Percentiles rank a stretch among this genome's conserved stretches.
These are phyloP conservation scores for Hordeum marinum DNA, from an alignment of 176 grass and related monocot genomes.

Conservation along the genomic window DNA sequence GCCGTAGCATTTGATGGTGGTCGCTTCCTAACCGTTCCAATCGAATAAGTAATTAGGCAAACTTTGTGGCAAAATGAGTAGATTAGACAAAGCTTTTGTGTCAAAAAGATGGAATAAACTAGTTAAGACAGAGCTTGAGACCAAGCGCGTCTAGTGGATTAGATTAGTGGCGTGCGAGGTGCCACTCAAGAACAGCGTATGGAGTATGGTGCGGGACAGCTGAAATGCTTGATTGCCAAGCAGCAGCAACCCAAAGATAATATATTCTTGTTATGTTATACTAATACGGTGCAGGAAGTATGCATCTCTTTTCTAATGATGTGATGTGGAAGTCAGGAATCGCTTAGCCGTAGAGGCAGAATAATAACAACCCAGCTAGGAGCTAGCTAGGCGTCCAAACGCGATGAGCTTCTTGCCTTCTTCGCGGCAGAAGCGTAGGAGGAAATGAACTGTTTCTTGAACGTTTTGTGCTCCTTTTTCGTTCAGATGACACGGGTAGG, in stretches of 20 bases:
- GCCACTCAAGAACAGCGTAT: background rate
- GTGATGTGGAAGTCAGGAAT: slow-evolving; percentile 19
- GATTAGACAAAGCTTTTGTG: background rate
- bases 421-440: background rate
- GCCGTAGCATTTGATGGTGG: background rate
- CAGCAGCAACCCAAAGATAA: background rate
- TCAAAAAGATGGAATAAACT: background rate
- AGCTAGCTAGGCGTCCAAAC: too few relatives aligned
- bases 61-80: background rate
- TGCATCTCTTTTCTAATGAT: background rate
- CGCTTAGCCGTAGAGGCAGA: background rate
- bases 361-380: too few relatives aligned
- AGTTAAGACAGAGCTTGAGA: background rate
- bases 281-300: too few relatives aligned
- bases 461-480: too few relatives aligned
- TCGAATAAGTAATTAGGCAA: background rate
- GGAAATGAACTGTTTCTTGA: background rate
- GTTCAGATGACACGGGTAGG: background rate
- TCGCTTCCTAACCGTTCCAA: background rate
- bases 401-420: too few relatives aligned
- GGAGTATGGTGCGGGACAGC: slow-evolving; percentile 17
- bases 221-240: slow-evolving; percentile 1
- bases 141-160: background rate
- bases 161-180: background rate
- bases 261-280: background rate